Evolutionary conservation across 2,329 filamentous ascomycete species (phyloP).

Genomic region (Colletotrichum endophyticum): DNA sequence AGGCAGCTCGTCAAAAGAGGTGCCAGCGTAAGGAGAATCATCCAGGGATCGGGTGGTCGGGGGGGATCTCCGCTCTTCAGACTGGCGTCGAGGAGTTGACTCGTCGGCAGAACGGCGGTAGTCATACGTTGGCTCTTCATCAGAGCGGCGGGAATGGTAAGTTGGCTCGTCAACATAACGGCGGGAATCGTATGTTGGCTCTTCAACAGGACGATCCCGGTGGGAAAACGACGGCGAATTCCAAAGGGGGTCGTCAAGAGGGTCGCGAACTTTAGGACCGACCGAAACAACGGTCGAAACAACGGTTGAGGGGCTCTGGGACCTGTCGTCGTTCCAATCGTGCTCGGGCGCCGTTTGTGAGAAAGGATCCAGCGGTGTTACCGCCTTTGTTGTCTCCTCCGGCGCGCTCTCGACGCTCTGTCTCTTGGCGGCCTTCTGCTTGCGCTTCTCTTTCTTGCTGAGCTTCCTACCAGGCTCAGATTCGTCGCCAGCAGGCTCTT

Average conservation of each 20-base stretch:
- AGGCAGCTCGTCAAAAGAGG: neutral
- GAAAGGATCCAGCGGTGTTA: neutral
- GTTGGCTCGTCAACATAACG: neutral
- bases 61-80: neutral
- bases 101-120: neutral
- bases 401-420: conserved; percentile 31
- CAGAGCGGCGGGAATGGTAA: neutral
- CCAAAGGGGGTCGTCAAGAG: neutral
- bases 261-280: neutral
- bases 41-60: neutral
- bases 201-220: neutral
- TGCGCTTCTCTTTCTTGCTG: conserved; percentile 55
- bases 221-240: neutral
- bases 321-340: neutral
- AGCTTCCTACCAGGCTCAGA: conserved; percentile 31
- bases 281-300: conserved; percentile 12
- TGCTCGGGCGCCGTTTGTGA: neutral
- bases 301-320: conserved; percentile 12
- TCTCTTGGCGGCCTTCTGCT: conserved; percentile 45
- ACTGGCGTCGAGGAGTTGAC: neutral
- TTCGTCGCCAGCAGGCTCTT: conserved; percentile 15
- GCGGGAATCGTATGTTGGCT: neutral
- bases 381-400: neutral
- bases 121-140: neutral
- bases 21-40: neutral